These are phyloP conservation scores for Polyporus arcularius DNA, from an alignment of 768 basidiomycete species.

Conservation along the genomic window DNA sequence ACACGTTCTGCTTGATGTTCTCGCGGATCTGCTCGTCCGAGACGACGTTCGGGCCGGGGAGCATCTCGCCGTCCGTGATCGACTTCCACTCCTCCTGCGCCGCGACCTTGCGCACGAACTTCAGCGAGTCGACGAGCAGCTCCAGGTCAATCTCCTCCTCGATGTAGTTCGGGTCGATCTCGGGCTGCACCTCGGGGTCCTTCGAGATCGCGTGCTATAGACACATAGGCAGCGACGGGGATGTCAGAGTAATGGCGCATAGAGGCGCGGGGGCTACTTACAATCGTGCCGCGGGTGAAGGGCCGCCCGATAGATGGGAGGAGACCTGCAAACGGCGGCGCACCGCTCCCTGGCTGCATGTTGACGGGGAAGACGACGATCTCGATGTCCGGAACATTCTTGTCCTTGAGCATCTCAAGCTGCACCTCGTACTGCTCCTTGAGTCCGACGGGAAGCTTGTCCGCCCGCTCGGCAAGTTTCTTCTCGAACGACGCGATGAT, in stretches of 20 bases:
- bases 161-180: slow-evolving; percentile 33
- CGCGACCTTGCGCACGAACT: slow-evolving; percentile 27
- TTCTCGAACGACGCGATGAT: neutral
- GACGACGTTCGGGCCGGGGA: slow-evolving; percentile 13
- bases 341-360: neutral
- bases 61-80: slow-evolving; percentile 7
- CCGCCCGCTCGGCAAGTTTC: neutral
- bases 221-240: neutral
- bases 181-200: slow-evolving; percentile 27
- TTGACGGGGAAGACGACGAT: slow-evolving; percentile 23
- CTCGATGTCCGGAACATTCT: slow-evolving; percentile 22
- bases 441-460: slow-evolving; percentile 14
- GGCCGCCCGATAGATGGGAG: slow-evolving; percentile 26
- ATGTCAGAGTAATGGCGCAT: neutral
- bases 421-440: slow-evolving; percentile 29
- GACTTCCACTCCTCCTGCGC: slow-evolving; percentile 18
- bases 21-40: neutral
- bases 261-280: slow-evolving; percentile 8
- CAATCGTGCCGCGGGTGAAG: slow-evolving; percentile 34
- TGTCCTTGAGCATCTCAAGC: slow-evolving; percentile 21
- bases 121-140: slow-evolving; percentile 27
- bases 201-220: slow-evolving; percentile 24
- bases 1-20: neutral
- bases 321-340: slow-evolving; percentile 12
- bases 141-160: slow-evolving; percentile 31